Evolutionary conservation across 2,329 filamentous ascomycete genomes (phyloP).

Genomic region (Paecilomyces formosus): DNA sequence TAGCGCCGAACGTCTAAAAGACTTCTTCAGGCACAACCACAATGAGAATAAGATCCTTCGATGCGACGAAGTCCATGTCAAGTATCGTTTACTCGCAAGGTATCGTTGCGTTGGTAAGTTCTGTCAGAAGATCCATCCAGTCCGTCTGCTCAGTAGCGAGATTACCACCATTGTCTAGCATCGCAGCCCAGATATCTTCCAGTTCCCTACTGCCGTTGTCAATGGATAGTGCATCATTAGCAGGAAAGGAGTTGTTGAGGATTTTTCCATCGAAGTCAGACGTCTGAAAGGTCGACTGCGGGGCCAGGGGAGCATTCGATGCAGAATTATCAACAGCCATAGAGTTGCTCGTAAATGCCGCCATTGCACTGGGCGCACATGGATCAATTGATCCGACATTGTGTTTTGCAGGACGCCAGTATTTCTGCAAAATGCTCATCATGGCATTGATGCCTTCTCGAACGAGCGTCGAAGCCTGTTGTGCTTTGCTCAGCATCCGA

Average conservation of each 20-base stretch:
- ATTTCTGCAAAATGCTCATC: constrained; percentile 26
- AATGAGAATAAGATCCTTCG: no score
- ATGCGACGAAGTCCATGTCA: no score
- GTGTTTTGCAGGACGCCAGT: constrained; percentile 17
- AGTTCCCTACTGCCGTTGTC: constrained; percentile 8
- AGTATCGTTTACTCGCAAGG: constrained; percentile 2
- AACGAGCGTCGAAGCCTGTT: constrained; percentile 22
- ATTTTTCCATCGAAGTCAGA: neutral
- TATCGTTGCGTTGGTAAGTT: constrained; percentile 16
- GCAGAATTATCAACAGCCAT: neutral
- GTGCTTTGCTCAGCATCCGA: constrained; percentile 28
- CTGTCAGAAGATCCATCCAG: constrained; percentile 22
- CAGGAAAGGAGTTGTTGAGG: neutral
- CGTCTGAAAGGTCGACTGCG: neutral
- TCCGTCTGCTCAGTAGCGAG: constrained; percentile 16
- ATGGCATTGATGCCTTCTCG: constrained; percentile 29
- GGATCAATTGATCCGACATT: neutral
- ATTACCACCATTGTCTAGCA: constrained; percentile 19
- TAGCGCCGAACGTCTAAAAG: no score
- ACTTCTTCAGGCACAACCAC: no score
- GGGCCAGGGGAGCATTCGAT: neutral
- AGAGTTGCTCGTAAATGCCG: neutral
- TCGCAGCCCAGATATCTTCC: constrained; percentile 25
- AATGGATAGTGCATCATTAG: neutral
- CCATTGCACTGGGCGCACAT: neutral